phyloP scores from a whole-genome alignment of 2,329 filamentous ascomycete species.

The Curvularia verruculosa region DNA sequence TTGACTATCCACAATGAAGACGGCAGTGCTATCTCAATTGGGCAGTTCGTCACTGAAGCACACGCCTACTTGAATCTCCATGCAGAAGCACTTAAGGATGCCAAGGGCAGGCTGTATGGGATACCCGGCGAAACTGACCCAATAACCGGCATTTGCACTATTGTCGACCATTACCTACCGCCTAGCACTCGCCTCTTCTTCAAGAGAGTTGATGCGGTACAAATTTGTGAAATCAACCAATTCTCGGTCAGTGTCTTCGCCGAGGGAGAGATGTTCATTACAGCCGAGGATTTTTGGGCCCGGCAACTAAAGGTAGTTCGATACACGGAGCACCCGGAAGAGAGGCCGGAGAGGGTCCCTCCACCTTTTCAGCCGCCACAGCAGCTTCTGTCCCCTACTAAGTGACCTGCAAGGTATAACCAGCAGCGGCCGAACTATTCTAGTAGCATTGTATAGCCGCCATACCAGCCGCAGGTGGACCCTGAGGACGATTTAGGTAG shows the following conservation, averaged over 20 bases:
- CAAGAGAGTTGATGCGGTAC: neutral
- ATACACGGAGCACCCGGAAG: neutral
- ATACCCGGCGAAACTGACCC: neutral
- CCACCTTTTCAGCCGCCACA: neutral
- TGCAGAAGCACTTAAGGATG: neutral
- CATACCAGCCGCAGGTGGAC: neutral
- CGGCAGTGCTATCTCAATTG: slow-evolving; percentile 4
- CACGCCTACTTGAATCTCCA: slow-evolving; percentile 4
- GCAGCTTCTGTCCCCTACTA: neutral
- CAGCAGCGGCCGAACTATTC: neutral
- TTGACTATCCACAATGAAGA: slow-evolving; percentile 14
- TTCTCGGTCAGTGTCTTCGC: neutral
- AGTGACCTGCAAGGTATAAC: neutral
- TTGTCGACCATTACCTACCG: neutral
- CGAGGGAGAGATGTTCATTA: neutral
- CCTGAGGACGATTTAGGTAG: neutral
- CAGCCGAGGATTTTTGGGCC: neutral
- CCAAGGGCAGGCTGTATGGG: neutral
- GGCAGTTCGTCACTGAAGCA: slow-evolving; percentile 16
- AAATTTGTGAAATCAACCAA: neutral
- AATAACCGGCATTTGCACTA: neutral
- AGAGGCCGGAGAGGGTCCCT: neutral
- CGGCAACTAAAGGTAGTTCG: neutral
- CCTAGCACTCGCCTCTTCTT: neutral
- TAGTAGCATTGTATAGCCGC: neutral